Percentiles rank a stretch among this genome's conserved stretches.
These are phyloP conservation scores for Coffea canephora DNA, from an alignment of 257 asterid genomes.

Conservation along the genomic window DNA sequence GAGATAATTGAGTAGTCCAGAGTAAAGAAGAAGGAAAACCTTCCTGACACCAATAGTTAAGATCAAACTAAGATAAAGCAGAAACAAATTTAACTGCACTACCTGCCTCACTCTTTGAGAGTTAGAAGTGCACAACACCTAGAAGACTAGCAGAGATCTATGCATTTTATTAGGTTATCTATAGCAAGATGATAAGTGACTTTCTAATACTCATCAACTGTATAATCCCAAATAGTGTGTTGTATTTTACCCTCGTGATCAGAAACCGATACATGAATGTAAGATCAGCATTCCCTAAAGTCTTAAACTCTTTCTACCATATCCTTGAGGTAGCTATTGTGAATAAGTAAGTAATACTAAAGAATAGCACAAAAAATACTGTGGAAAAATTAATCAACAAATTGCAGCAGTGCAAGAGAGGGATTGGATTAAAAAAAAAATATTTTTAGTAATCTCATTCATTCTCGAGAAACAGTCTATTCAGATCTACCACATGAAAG, in stretches of 20 bases:
- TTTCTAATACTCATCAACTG: no score
- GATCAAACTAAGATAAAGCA: background rate
- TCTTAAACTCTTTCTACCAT: background rate
- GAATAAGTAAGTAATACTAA: background rate
- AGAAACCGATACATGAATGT: no score
- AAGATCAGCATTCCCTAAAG: background rate
- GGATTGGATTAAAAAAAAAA: background rate
- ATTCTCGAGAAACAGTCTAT: background rate
- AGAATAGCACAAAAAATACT: background rate
- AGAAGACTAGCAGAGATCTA: no score
- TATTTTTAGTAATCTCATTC: background rate
- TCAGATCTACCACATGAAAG: background rate
- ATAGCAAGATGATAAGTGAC: no score
- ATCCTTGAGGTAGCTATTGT: background rate
- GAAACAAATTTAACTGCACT: background rate
- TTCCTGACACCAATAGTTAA: background rate
- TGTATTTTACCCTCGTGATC: no score
- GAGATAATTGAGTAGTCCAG: no score
- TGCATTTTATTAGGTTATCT: no score
- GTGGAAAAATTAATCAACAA: background rate
- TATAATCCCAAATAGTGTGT: no score
- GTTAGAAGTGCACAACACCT: no score
- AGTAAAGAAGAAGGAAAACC: background rate
- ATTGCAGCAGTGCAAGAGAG: background rate
- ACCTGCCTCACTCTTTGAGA: background rate